Conservation (phyloP, 1,284 basidiomycete species). For the Cryptococcus depauperatus region DNA sequence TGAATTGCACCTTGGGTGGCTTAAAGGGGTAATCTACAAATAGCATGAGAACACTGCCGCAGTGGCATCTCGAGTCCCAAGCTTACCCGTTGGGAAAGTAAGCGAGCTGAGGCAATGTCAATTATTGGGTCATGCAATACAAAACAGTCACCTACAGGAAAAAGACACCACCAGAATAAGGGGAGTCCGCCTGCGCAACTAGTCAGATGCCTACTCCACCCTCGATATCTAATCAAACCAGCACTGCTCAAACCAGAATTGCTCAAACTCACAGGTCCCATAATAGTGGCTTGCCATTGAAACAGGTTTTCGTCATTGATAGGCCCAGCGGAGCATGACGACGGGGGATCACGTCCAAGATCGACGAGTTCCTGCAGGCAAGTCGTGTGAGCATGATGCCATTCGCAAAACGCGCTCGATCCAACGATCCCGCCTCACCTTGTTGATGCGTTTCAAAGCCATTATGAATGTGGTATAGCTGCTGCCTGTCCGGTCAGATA, state of each 20-base stretch:
- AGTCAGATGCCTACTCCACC: constrained; percentile 8
- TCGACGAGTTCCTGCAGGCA: constrained; percentile 79
- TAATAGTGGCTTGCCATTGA: constrained; percentile 96
- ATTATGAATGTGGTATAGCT: constrained; percentile 51
- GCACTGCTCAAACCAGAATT: background rate
- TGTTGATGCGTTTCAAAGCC: constrained; percentile 99
- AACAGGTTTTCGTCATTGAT: constrained; percentile 88
- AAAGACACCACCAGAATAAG: constrained; percentile 92
- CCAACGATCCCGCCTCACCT: constrained; percentile 54
- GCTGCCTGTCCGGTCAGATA: too few species aligned
- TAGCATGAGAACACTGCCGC: background rate
- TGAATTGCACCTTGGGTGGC: constrained; percentile 98
- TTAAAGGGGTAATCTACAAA: constrained; percentile 89
- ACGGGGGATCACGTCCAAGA: constrained; percentile 93
- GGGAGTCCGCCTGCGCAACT: constrained; percentile 70
- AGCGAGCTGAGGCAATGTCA: constrained; percentile 29
- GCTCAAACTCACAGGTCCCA: constrained; percentile 71
- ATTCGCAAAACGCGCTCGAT: background rate
- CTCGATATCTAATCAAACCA: background rate
- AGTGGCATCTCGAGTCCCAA: background rate
- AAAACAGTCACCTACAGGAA: constrained; percentile 56
- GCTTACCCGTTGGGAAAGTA: constrained; percentile 45
- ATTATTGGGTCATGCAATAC: background rate
- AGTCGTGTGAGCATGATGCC: background rate
- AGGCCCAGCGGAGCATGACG: constrained; percentile 93